phyloP scores from a whole-genome alignment of 2,329 filamentous ascomycete genomes.

The Anthostomella pinea region DNA sequence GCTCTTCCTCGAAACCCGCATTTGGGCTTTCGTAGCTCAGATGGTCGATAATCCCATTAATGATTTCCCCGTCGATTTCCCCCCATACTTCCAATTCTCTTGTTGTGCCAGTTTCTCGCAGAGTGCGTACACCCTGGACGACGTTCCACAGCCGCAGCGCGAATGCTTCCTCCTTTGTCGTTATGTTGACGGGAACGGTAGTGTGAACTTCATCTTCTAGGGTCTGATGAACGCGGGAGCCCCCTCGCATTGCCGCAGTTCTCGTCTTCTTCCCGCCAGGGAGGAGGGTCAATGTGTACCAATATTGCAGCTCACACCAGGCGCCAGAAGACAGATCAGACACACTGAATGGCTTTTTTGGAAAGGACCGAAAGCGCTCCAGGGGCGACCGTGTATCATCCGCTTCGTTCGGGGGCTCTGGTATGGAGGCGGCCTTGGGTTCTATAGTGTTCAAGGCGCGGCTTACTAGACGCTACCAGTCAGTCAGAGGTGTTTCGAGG shows the following conservation, averaged over 20 bases:
- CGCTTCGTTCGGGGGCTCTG: conserved; percentile 12
- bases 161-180: conserved; percentile 76
- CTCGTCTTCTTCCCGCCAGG: conserved; percentile 68
- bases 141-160: conserved; percentile 87
- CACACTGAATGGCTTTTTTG: conserved; percentile 78
- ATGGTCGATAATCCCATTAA: conserved; percentile 89
- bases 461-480: conserved; percentile 62
- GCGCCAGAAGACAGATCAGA: conserved; percentile 84
- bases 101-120: conserved; percentile 68
- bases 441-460: conserved; percentile 34
- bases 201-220: conserved; percentile 84
- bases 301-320: conserved; percentile 96
- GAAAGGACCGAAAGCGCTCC: conserved; percentile 73
- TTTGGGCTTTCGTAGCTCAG: conserved; percentile 77
- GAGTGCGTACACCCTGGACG: conserved; percentile 75
- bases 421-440: conserved; percentile 13
- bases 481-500: conserved; percentile 51
- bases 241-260: conserved; percentile 81
- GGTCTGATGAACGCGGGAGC: conserved; percentile 73
- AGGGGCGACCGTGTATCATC: conserved; percentile 56
- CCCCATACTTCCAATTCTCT: conserved; percentile 85
- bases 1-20: conserved; percentile 61
- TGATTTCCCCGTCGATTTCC: conserved; percentile 72
- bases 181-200: conserved; percentile 68
- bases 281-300: conserved; percentile 74